Base-by-base conservation (phyloP, 495 filamentous ascomycete genomes). In the Tetracladium marchalianum region DNA sequence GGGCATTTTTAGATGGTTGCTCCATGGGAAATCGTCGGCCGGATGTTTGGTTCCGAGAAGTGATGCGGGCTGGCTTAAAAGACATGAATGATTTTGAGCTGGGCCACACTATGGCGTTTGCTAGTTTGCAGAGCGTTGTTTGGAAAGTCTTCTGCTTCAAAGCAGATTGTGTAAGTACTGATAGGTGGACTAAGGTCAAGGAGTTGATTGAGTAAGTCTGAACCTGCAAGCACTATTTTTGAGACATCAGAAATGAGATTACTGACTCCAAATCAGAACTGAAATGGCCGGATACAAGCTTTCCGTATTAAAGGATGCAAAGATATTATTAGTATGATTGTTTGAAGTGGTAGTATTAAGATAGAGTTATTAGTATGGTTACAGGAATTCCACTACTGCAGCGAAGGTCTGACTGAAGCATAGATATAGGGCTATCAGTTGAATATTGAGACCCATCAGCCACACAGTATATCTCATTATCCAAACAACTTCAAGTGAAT, bases 1-100 rank as follows among this genome's bases (percentile, higher is more conserved):
- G 41, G 43, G 55, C 51, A 1, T 49, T 47, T 18, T 11, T 58
- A 5, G 39, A 13, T 16, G 48, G 47, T 7, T 44, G 27, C 13
- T 24, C 43, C n/a, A 11, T 40, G 8, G 10, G 16, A 39, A 36
- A 16, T 7, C 4, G 19, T n/a, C 31, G 51, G 32, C 31, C 44
- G n/a, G 44, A 53, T 46, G 8, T 31, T 1, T 55, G 52, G 52
- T 12, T 17, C 16, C 44, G 39, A 8, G 15, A 35, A 24, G 32
- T 40, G 31, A 18, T 51, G 24, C 49, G 41, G 18, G 17, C 54
- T 19, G 55, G 51, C 1, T 13, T 58, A 15, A 45, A 51, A 17
- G 38, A 51, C 35, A 51, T 58, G 51, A 49, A 54, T 41, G 51
- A 47, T n/a, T 58, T 49, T 48, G 55, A 58, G 32, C 31, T 46